Conservation (phyloP, 768 basidiomycete species). For the Tricholomella constricta region DNA sequence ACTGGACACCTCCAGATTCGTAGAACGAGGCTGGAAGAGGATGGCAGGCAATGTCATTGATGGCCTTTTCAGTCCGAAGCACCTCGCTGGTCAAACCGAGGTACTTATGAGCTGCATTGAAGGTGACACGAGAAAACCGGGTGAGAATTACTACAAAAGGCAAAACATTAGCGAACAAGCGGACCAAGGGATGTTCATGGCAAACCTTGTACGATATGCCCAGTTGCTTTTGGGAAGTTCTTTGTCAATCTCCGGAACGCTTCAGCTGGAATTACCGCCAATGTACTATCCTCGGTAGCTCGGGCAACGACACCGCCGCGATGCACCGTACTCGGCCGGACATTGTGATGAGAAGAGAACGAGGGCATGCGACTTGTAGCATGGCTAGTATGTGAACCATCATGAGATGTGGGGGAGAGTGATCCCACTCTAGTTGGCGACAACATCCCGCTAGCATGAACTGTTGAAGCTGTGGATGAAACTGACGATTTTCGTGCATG, state of each 20-base stretch:
- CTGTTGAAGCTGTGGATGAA: conserved; percentile 71
- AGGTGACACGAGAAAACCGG: conserved; percentile 94
- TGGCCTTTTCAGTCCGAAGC: conserved; percentile 93
- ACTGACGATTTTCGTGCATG: conserved; percentile 54
- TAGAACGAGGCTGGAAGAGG: conserved; percentile 92
- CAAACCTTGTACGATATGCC: conserved; percentile 91
- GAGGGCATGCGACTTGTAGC: conserved; percentile 20
- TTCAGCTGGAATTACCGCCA: conserved; percentile 99
- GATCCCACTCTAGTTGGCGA: conserved; percentile 29
- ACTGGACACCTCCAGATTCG: conserved; percentile 86
- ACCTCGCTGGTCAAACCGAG: conserved; percentile 94
- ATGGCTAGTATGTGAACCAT: conserved; percentile 14
- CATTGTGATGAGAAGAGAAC: conserved; percentile 15
- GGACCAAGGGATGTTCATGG: not conserved
- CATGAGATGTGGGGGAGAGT: conserved; percentile 27
- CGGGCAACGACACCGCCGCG: conserved; percentile 88
- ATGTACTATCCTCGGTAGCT: conserved; percentile 89
- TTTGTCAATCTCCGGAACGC: conserved; percentile 93
- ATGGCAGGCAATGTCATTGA: conserved; percentile 96
- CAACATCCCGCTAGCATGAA: conserved; percentile 47
- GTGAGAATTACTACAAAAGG: conserved; percentile 79
- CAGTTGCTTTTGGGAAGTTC: conserved; percentile 96
- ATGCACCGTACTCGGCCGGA: conserved; percentile 36
- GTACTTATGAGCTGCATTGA: conserved; percentile 96
- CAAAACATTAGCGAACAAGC: conserved; percentile 9